Base-by-base conservation (phyloP, 73 alveolate species). In the Symbiodinium natans region DNA sequence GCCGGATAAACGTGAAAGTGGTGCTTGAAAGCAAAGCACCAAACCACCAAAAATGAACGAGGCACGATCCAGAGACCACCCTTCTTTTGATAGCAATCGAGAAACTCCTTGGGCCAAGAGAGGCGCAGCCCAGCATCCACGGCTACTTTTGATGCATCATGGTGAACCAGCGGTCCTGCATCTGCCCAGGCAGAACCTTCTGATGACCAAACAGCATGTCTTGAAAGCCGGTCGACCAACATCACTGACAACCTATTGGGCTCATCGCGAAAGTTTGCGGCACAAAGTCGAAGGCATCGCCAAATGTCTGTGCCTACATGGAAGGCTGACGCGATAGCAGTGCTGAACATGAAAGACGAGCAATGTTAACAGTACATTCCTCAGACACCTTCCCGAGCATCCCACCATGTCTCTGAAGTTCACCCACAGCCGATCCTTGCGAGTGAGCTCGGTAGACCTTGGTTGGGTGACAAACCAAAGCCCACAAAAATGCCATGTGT, bases 381-480 rank as follows among this genome's bases (percentile, higher is more conserved):
- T 31, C 34, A 71, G 38, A 19, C 17, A 71, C 38, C 39, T 1
- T 31, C 31, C 84, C 25, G 48, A 43, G 42, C 43, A n/a, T 33
- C 84, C 42, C 23, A 80, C 97, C 97, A 90, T 90, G 40, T 90
- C 97, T 3, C 86, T 39, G 80, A 90, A 90, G 77, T 90, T 90
- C 97, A 90, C 41, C 97, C 97, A 90, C 88, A 90, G 21, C 23
- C 97, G 97, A 41, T 90, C 97, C 99, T 99, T 99, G n/a, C 99
- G 95, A 31, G 99, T 99, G 52, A 99, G 98, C 93, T 99, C 99
- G 90, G 99, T 94, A 33, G 99, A 95, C 84, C 84, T 74, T n/a
- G 42, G 40, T 2, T 5, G 38, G 27, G 68, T 52, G 68, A 27
- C 21, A 21, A 46, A n/a, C n/a, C n/a, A n/a, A n/a, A n/a, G n/a